Evolutionary conservation across 768 basidiomycete species (phyloP), one percentile per base, ranked within the genome.

Genomic region (Russula abietina): DNA sequence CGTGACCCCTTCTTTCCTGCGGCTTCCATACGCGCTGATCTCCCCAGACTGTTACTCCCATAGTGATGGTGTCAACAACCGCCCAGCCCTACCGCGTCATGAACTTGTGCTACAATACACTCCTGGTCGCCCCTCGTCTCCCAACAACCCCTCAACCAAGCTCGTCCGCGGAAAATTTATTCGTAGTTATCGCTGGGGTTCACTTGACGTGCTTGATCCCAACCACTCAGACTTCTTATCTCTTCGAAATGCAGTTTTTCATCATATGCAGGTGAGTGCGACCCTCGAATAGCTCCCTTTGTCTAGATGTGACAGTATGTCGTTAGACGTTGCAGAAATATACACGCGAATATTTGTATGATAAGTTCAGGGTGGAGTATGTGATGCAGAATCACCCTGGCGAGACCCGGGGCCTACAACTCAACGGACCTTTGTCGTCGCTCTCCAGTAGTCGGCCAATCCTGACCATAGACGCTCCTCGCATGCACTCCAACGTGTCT

Each of bases 1-100:
- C 56, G 79, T 81, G 65, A 73, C 82, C 48, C 78, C 85, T 61
- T 78, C 84, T 53, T 77, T 83, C 64, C 72, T 86, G 69, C 83
- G 86, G 60, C 80, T 91, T 57, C 90, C 90, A n/a, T 91, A 89
- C 74, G 88, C 91, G 17, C 81, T 92, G 71, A 84, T 91, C 69
- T 87, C 91, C 9, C 91, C 91, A 22, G 91, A 92, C 74, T 79
- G 82, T 60, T 92, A 90, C 75, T 88, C 88, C 55, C 89, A 91
- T 74, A 89, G 87, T 72, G 90, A 91, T 70, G 90, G 90, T 11
- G 85, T 91, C 57, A 73, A 80, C 57, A 73, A 80, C 46, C 79
- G 85, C 62, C 74, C 77, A 30, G 73, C 80, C 30, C 79, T 76
- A 24, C 81, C 86, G 11, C 85, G 89, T 53, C 84, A 87, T 69